Evolutionary conservation across 2,329 filamentous ascomycete genomes (phyloP), one percentile per base, ranked within the genome.

Genomic region (Stachybotrys chlorohalonatus): DNA sequence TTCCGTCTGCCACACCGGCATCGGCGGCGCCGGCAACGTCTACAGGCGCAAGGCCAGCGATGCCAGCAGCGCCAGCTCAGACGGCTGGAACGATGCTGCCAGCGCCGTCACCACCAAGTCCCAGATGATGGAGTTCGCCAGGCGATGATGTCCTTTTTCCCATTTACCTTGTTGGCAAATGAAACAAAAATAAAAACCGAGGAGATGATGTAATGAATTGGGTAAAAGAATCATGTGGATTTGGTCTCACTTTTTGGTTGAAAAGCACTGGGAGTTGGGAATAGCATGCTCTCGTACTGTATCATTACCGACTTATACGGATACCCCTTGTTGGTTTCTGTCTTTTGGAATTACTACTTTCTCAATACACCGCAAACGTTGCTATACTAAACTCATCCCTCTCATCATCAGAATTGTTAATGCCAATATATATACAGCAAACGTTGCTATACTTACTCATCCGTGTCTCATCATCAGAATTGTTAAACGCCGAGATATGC

Each of bases 1-100:
- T 54, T 64, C 73, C 55, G 75, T 78, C 65, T 87, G 85, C 71
- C 79, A 84, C 70, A 79, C 79, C 13, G 85, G 85, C 61, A 83
- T 85, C 54, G 85, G 85, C 60, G 85, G 85, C 57, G 84, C 83
- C 2, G 85, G 85, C 62, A 73, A 73, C 58, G 77, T 82, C 58
- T 89, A 89, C 70, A 83, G 86, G 67, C 68, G 68, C 62, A 67
- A 66, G 64, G 57, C 56, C 51, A 70, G 68, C 63, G 67, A 64
- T 56, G 67, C 69, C 11, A 59, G 65, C 49, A 65, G 62, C 57
- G 59, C 55, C 50, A 57, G 56, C 50, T 61, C 57, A 50, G 56
- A 49, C 53, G 55, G 51, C 48, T 55, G 57, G 47, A 58, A 62
- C 51, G 59, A 55, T 52, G 58, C 62, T 31, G 57, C 56, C 52